A percentile compares a stretch with the other conserved stretches of the same genome.
phyloP scores from a whole-genome alignment of 768 basidiomycete genomes.

The Xerocomellus intermedius region DNA sequence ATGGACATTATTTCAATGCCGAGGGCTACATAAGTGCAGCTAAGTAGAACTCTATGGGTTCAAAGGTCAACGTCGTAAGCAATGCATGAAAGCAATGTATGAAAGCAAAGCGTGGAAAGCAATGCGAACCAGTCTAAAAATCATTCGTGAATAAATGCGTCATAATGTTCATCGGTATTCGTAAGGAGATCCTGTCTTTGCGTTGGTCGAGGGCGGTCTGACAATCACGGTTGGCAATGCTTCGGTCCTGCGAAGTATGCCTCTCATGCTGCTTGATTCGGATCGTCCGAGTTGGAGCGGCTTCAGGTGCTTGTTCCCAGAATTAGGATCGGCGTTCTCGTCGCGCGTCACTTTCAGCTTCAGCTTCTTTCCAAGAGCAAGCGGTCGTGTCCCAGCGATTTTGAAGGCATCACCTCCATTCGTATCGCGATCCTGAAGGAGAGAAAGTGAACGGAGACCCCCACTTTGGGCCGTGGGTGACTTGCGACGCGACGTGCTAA shows the following conservation, averaged over 20 bases:
- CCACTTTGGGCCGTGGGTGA: constrained; percentile 35
- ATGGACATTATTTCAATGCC: constrained; percentile 13
- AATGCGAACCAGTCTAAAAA: constrained; percentile 5
- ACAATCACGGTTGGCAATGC: constrained; percentile 60
- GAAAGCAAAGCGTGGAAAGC: background rate
- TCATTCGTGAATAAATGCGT: background rate
- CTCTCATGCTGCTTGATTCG: constrained; percentile 63
- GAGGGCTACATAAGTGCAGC: background rate
- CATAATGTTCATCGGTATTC: constrained; percentile 36
- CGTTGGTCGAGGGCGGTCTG: constrained; percentile 54
- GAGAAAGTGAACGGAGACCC: constrained; percentile 59
- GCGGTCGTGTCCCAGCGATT: constrained; percentile 46
- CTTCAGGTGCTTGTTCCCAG: constrained; percentile 51
- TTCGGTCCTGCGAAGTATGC: constrained; percentile 53
- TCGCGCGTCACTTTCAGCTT: constrained; percentile 34
- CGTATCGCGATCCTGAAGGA: constrained; percentile 57
- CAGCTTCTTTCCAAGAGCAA: constrained; percentile 54
- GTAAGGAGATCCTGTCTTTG: constrained; percentile 45
- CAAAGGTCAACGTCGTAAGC: background rate
- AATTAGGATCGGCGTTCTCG: constrained; percentile 35
- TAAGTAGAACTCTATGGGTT: background rate
- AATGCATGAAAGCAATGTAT: background rate
- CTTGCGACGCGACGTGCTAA: constrained; percentile 48
- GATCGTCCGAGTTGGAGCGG: constrained; percentile 58
- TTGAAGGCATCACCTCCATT: constrained; percentile 31